phyloP scores from a whole-genome alignment of 1,284 basidiomycete species.

The Lignosus rhinocerotis region DNA sequence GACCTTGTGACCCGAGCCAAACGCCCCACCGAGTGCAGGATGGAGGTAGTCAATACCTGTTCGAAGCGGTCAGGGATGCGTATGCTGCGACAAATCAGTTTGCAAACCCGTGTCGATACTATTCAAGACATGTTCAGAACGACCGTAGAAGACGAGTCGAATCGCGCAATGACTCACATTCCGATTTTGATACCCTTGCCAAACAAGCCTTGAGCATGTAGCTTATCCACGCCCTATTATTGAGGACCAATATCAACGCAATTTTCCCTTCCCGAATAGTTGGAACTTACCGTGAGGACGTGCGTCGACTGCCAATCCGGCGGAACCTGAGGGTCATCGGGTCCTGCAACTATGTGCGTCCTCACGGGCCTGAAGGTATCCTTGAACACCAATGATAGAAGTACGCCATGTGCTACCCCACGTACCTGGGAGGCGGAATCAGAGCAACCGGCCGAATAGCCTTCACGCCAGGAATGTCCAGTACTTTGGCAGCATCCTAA shows the following conservation, averaged over 20 bases:
- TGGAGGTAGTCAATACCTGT: constrained; percentile 60
- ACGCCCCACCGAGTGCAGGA: constrained; percentile 61
- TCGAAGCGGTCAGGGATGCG: not conserved
- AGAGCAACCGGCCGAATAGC: constrained; percentile 33
- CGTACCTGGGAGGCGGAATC: constrained; percentile 31
- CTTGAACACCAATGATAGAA: not conserved
- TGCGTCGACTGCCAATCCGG: constrained; percentile 36
- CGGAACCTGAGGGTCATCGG: constrained; percentile 38
- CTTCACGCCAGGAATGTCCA: constrained; percentile 30
- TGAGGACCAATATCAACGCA: not conserved
- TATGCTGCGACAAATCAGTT: not conserved
- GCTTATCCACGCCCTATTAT: constrained; percentile 44
- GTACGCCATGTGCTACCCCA: not conserved
- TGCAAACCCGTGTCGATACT: constrained; percentile 38
- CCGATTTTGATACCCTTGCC: constrained; percentile 56
- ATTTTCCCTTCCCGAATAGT: not conserved
- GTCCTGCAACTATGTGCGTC: constrained; percentile 30
- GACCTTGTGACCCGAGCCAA: constrained; percentile 62
- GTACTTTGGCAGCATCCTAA: constrained; percentile 28
- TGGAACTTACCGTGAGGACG: constrained; percentile 33
- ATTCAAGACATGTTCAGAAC: not conserved
- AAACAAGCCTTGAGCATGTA: constrained; percentile 49
- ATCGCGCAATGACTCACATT: constrained; percentile 33
- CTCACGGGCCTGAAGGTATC: constrained; percentile 30
- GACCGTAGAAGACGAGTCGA: not conserved